phyloP scores from a whole-genome alignment of 371 early-diverging fungal species.

The Basidiobolus heterosporus region DNA sequence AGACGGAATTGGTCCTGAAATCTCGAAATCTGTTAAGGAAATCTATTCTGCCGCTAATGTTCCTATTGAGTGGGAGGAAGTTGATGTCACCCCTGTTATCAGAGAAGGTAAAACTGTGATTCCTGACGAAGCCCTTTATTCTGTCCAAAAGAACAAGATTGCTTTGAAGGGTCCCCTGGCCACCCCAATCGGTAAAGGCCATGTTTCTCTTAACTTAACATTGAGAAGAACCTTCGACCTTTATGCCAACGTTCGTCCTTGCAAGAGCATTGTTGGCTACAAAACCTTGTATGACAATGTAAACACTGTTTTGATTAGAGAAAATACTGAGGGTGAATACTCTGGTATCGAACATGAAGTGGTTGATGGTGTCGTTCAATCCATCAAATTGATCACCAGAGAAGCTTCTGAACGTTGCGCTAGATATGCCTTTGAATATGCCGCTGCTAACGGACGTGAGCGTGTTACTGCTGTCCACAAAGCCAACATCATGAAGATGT shows the following conservation, averaged over 20 bases:
- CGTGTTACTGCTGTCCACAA: constrained; percentile 94
- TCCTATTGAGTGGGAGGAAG: constrained; percentile 93
- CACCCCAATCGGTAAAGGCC: constrained; percentile 96
- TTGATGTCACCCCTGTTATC: constrained; percentile 83
- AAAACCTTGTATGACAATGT: constrained; percentile 92
- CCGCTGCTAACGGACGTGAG: constrained; percentile 72
- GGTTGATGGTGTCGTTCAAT: constrained; percentile 92
- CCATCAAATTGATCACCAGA: constrained; percentile 94
- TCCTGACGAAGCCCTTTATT: constrained; percentile 77
- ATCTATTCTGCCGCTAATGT: constrained; percentile 22
- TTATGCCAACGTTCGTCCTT: constrained; percentile 96
- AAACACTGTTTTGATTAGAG: constrained; percentile 93
- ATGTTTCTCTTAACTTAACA: constrained; percentile 95
- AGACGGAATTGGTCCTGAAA: constrained; percentile 98
- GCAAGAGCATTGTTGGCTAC: constrained; percentile 85
- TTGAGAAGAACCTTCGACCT: constrained; percentile 90
- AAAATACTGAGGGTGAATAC: constrained; percentile 98
- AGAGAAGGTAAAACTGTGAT: constrained; percentile 85
- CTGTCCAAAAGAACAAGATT: constrained; percentile 85
- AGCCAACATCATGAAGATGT: constrained; percentile 86
- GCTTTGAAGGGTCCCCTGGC: constrained; percentile 95
- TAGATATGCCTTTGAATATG: constrained; percentile 90
- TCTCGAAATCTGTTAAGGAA: constrained; percentile 76
- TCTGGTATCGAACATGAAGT: constrained; percentile 95
- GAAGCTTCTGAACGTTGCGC: constrained; percentile 86